Conservation (phyloP, 1,139 yeast species). For the Scheffersomyces quercinus region DNA sequence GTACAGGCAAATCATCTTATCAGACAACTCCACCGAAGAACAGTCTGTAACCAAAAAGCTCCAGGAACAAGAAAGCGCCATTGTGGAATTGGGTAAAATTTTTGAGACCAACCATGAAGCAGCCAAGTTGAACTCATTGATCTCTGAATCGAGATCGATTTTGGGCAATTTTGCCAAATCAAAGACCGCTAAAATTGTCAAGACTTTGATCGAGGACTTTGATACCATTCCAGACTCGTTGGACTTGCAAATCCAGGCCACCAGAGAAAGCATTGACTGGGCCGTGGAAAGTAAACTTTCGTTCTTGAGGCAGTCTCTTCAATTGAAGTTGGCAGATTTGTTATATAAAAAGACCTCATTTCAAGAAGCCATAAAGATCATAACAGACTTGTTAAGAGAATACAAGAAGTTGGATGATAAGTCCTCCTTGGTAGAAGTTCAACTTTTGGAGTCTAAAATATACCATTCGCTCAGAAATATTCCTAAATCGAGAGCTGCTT, state of each 20-base stretch:
- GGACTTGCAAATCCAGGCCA: slow-evolving; percentile 72
- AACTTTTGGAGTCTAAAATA: slow-evolving; percentile 84
- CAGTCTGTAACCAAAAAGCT: slow-evolving; percentile 26
- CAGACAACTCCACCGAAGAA: slow-evolving; percentile 35
- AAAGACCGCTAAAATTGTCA: slow-evolving; percentile 88
- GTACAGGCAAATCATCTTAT: slow-evolving; percentile 45
- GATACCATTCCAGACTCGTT: slow-evolving; percentile 67
- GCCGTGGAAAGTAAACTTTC: slow-evolving; percentile 80
- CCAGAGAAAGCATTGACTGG: slow-evolving; percentile 85
- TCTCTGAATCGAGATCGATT: slow-evolving; percentile 67
- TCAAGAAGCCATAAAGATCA: slow-evolving; percentile 71
- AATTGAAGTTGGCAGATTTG: slow-evolving; percentile 77
- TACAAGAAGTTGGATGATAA: slow-evolving; percentile 95
- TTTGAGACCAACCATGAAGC: slow-evolving; percentile 49
- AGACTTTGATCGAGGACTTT: slow-evolving; percentile 73
- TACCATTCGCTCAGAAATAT: slow-evolving; percentile 90
- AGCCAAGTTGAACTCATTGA: slow-evolving; percentile 57
- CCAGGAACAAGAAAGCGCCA: slow-evolving; percentile 62
- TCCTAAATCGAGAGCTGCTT: slow-evolving; percentile 89
- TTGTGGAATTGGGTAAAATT: slow-evolving; percentile 62
- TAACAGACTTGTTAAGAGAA: slow-evolving; percentile 72
- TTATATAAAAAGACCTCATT: slow-evolving; percentile 66
- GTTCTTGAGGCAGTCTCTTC: slow-evolving; percentile 84
- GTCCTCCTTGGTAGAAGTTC: slow-evolving; percentile 92
- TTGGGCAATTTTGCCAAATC: slow-evolving; percentile 85